phyloP scores from a whole-genome alignment of 441 rosid genomes.

The Arabidopsis hybrid region DNA sequence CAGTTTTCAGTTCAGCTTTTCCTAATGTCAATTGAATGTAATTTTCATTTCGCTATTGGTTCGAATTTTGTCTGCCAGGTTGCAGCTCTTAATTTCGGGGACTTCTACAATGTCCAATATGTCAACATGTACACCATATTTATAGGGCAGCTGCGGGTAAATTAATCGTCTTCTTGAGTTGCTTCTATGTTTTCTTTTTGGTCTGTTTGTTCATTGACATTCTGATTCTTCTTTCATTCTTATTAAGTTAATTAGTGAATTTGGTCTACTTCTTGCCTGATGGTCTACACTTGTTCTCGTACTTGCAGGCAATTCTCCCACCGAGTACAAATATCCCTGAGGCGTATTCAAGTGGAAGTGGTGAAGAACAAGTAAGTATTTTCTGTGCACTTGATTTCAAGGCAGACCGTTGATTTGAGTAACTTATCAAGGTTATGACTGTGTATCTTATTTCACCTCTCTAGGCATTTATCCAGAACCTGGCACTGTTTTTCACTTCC shows the following conservation, averaged over 20 bases:
- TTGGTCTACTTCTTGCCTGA: conserved; percentile 12
- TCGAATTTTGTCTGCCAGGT: conserved; percentile 60
- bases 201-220: not conserved
- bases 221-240: conserved; percentile 17
- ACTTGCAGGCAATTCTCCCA: conserved; percentile 76
- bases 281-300: conserved; percentile 20
- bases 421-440: conserved; percentile 15
- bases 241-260: not conserved
- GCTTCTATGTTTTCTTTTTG: conserved; percentile 20
- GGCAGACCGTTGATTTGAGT: conserved; percentile 3
- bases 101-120: conserved; percentile 84
- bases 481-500: conserved; percentile 95
- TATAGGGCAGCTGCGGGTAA: conserved; percentile 86
- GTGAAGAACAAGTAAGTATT: conserved; percentile 88
- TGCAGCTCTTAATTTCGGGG: conserved; percentile 94
- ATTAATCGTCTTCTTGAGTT: conserved; percentile 14
- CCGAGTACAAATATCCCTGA: conserved; percentile 88
- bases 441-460: conserved; percentile 32
- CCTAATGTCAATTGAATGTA: conserved; percentile 8
- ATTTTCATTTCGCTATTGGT: conserved; percentile 8
- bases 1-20: not conserved
- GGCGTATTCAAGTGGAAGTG: conserved; percentile 86
- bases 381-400: conserved; percentile 29
- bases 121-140: conserved; percentile 83
- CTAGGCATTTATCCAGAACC: conserved; percentile 99